Evolutionary conservation across 2,329 filamentous ascomycete genomes (phyloP).

Genomic region (Penicillium sp.): DNA sequence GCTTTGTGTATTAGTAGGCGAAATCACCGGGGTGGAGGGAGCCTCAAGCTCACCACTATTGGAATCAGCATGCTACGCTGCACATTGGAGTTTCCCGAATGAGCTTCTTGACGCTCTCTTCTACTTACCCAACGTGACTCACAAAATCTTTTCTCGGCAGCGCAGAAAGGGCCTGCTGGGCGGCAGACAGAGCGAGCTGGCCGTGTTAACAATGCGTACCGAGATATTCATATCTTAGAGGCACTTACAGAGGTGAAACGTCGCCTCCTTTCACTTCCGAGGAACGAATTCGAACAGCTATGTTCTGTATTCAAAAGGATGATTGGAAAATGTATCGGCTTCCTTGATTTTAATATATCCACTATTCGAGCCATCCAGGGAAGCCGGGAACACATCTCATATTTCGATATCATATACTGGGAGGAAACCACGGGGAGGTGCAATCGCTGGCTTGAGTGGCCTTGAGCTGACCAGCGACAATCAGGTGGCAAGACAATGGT

Average conservation of each 20-base stretch:
- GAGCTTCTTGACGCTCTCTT: neutral
- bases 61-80: neutral
- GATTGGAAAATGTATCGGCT: neutral
- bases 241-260: neutral
- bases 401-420: neutral
- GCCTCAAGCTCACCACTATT: neutral
- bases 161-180: neutral
- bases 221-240: neutral
- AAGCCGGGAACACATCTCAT: neutral
- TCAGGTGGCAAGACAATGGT: no score
- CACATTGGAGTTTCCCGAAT: neutral
- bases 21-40: neutral
- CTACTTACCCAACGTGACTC: no score
- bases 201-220: neutral
- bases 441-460: neutral
- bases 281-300: no score
- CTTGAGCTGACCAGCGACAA: neutral
- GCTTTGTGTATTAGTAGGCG: no score
- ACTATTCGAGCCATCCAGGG: no score
- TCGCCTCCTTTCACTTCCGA: neutral
- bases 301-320: no score
- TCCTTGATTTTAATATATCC: no score
- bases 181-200: neutral
- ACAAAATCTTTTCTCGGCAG: neutral
- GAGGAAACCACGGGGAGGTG: neutral